Conservation (phyloP, 768 basidiomycete genomes). For the Phanerochaete carnosa region DNA sequence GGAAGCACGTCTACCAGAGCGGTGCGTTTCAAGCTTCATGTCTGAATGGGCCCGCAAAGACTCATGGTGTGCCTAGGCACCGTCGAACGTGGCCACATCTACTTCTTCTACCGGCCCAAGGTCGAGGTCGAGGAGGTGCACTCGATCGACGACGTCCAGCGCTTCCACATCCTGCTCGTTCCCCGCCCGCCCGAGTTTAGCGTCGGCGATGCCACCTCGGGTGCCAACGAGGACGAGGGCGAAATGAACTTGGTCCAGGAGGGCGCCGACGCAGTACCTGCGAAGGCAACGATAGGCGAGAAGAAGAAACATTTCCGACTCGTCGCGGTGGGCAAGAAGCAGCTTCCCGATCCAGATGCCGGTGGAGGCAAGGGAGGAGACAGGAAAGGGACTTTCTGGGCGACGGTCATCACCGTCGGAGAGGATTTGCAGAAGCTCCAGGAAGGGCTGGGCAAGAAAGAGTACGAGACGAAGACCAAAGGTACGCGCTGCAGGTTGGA, state of each 20-base stretch:
- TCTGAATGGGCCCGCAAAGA: neutral
- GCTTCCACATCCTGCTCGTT: slow-evolving; percentile 58
- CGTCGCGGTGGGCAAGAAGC: slow-evolving; percentile 57
- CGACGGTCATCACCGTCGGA: slow-evolving; percentile 45
- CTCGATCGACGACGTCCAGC: slow-evolving; percentile 55
- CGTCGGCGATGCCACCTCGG: slow-evolving; percentile 3
- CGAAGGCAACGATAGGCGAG: slow-evolving; percentile 30
- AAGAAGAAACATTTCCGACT: slow-evolving; percentile 47
- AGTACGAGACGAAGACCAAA: slow-evolving; percentile 61
- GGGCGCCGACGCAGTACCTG: slow-evolving; percentile 50
- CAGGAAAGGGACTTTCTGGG: slow-evolving; percentile 53
- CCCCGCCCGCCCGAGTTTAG: slow-evolving; percentile 48
- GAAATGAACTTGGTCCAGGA: slow-evolving; percentile 41
- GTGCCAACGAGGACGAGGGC: slow-evolving; percentile 23
- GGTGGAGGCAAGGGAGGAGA: slow-evolving; percentile 25
- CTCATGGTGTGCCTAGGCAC: slow-evolving; percentile 34
- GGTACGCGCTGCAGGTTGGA: slow-evolving; percentile 28
- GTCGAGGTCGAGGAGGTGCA: slow-evolving; percentile 49
- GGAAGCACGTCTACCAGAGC: slow-evolving; percentile 17
- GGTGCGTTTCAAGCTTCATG: slow-evolving; percentile 7
- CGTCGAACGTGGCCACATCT: slow-evolving; percentile 58
- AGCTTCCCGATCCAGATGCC: slow-evolving; percentile 44
- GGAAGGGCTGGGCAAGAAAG: slow-evolving; percentile 45
- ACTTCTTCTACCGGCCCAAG: slow-evolving; percentile 63
- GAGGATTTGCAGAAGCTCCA: slow-evolving; percentile 47